A percentile compares a stretch with the other conserved stretches of the same genome.
Evolutionary conservation across 352 stramenopile genomes (phyloP).

Genomic region (Phytophthora meadii): DNA sequence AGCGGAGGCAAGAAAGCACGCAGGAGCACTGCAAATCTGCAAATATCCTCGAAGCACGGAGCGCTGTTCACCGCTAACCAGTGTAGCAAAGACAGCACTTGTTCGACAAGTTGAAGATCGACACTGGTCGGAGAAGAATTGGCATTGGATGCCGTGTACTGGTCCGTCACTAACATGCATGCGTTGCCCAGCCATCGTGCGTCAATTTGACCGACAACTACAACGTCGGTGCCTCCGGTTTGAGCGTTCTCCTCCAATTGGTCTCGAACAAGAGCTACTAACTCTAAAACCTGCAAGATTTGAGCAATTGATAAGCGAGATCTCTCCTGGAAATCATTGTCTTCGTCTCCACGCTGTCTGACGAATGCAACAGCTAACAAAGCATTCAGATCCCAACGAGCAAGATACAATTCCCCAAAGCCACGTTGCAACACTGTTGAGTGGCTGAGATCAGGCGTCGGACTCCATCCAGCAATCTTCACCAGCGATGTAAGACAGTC

Average conservation of each 20-base stretch:
- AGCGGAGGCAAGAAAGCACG: slow-evolving; percentile 29
- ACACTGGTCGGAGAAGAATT: not conserved
- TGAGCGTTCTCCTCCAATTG: slow-evolving; percentile 28
- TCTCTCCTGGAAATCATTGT: slow-evolving; percentile 55
- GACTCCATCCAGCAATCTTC: slow-evolving; percentile 44
- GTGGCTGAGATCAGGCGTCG: slow-evolving; percentile 8
- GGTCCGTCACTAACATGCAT: slow-evolving; percentile 28
- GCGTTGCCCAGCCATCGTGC: slow-evolving; percentile 31
- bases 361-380: slow-evolving; percentile 51
- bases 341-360: slow-evolving; percentile 39
- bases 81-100: slow-evolving; percentile 39
- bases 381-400: slow-evolving; percentile 55
- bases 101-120: slow-evolving; percentile 32
- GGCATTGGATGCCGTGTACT: not conserved
- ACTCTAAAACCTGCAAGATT: slow-evolving; percentile 47
- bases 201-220: slow-evolving; percentile 30
- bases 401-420: slow-evolving; percentile 63
- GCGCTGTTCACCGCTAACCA: slow-evolving; percentile 37
- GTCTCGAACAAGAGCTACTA: slow-evolving; percentile 25
- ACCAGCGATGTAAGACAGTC: slow-evolving; percentile 46
- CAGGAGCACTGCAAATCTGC: slow-evolving; percentile 35
- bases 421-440: slow-evolving; percentile 11
- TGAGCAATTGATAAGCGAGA: slow-evolving; percentile 31
- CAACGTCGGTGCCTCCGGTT: slow-evolving; percentile 5
- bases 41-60: slow-evolving; percentile 40